Base-by-base conservation (phyloP, 1,284 basidiomycete species). In the Uromyces viciae-fabae region DNA sequence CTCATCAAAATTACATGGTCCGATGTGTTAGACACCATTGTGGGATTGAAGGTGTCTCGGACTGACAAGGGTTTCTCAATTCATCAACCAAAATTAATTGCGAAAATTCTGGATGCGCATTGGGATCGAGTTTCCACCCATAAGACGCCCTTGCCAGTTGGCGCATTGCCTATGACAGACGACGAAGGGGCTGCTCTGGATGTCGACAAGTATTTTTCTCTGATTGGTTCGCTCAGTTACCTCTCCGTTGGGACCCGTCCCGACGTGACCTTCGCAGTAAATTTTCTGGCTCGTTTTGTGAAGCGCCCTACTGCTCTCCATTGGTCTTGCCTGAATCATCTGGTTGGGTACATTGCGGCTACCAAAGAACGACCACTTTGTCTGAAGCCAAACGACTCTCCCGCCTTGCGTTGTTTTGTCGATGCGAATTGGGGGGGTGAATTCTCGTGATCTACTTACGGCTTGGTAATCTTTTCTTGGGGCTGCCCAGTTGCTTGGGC, bases 1-100 rank as follows among this genome's bases (percentile, higher is more conserved):
- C 38, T 9, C 33, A 36, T 78, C 3, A 11, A 69, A 28, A 40
- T 78, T 9, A 78, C 54, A n/a, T 78, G 75, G 75, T 0, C 5
- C 5, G 17, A 31, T 2, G 17, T 15, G 17, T 22, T 78, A 0
- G 15, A 9, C 3, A 8, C 42, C 38, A 78, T 78, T 9, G 46
- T 78, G 5, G 62, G 75, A 2, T 36, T 78, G 9, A 17, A 56
- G 19, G 36, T 78, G 1, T n/a, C 19, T 17, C 46, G 36, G 2
- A 0, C 7, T 11, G 3, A 1, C 1, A 15, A n/a, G 3, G 75
- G 75, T 17, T 78, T 52, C 33, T 0, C 5, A 2, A 40, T 43
- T 60, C 11, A 22, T 19, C 74, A 75, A 75, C 40, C 17, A 22
- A 22, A 33, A 9, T 28, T 75, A 2, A 43, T 49, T 2, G 3